phyloP scores from a whole-genome alignment of 805 yeast species.

The Teunomyces lycoperdinae region DNA sequence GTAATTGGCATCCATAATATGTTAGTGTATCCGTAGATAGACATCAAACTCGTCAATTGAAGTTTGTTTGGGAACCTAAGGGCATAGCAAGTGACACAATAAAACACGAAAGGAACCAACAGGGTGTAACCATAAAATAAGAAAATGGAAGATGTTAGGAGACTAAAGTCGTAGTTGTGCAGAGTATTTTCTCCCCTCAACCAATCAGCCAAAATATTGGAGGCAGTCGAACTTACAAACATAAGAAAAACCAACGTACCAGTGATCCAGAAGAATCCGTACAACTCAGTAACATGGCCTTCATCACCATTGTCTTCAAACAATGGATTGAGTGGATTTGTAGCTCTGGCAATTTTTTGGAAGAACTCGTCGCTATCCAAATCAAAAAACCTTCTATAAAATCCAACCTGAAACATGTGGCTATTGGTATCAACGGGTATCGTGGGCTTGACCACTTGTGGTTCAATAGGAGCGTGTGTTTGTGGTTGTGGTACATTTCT shows the following conservation, averaged over 20 bases:
- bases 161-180: slow-evolving; percentile 52
- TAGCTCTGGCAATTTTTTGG: slow-evolving; percentile 48
- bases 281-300: slow-evolving; percentile 56
- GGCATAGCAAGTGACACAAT: slow-evolving; percentile 49
- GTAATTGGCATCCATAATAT: slow-evolving; percentile 85
- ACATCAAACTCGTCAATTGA: slow-evolving; percentile 58
- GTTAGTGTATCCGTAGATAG: slow-evolving; percentile 84
- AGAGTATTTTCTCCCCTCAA: slow-evolving; percentile 37
- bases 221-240: slow-evolving; percentile 72
- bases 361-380: slow-evolving; percentile 63
- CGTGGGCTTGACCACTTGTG: slow-evolving; percentile 26
- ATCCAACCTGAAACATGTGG: slow-evolving; percentile 54
- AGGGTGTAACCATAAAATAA: slow-evolving; percentile 77
- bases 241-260: slow-evolving; percentile 73
- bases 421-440: slow-evolving; percentile 16
- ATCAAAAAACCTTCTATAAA: slow-evolving; percentile 67
- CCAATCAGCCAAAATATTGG: slow-evolving; percentile 60
- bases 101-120: slow-evolving; percentile 56
- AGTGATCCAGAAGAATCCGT: slow-evolving; percentile 90
- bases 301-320: slow-evolving; percentile 27
- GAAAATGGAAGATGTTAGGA: slow-evolving; percentile 65
- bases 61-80: slow-evolving; percentile 50
- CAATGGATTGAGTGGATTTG: slow-evolving; percentile 49
- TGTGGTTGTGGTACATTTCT: not conserved
- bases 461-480: slow-evolving; percentile 7